These are phyloP conservation scores for Fusarium oxysporum DNA, from an alignment of 2,329 filamentous ascomycete genomes.

Conservation along the genomic window DNA sequence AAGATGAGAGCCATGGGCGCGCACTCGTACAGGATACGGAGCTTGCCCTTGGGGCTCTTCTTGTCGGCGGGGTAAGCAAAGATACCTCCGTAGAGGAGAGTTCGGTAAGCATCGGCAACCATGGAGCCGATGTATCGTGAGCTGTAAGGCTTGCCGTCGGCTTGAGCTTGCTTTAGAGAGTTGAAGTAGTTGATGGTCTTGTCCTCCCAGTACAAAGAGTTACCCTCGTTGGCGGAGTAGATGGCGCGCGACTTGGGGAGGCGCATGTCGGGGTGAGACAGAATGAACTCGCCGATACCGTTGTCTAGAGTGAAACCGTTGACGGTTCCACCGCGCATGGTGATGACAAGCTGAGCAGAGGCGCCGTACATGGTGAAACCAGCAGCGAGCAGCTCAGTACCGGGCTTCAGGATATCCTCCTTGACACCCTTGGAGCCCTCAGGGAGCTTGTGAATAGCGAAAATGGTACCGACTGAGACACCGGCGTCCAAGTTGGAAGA, in stretches of 20 bases:
- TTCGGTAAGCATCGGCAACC: slow-evolving; percentile 98
- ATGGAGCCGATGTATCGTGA: slow-evolving; percentile 96
- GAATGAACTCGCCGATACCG: slow-evolving; percentile 97
- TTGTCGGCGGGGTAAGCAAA: slow-evolving; percentile 98
- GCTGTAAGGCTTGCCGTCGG: slow-evolving; percentile 88
- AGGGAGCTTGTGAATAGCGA: slow-evolving; percentile 89
- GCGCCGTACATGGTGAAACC: slow-evolving; percentile 99
- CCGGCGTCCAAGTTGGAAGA: slow-evolving; percentile 97
- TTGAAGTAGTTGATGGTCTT: slow-evolving; percentile 89
- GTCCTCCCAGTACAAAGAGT: slow-evolving; percentile 96
- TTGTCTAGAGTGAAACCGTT: slow-evolving; percentile 99
- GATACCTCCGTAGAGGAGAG: slow-evolving; percentile 92
- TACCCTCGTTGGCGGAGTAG: slow-evolving; percentile 99
- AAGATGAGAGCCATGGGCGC: slow-evolving; percentile 99
- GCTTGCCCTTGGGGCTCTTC: slow-evolving; percentile 98
- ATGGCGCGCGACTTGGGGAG: slow-evolving; percentile 85
- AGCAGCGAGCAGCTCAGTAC: slow-evolving; percentile 89
- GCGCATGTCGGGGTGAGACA: slow-evolving; percentile 94
- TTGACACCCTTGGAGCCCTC: slow-evolving; percentile 79
- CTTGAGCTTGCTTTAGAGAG: slow-evolving; percentile 82
- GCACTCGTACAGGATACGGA: slow-evolving; percentile 97
- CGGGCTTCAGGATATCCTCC: slow-evolving; percentile 89
- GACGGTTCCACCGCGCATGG: slow-evolving; percentile 91
- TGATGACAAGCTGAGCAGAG: slow-evolving; percentile 94
- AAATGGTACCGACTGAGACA: slow-evolving; percentile 98